These are phyloP conservation scores for Cordia subcordata DNA, from an alignment of 257 asterid species.

Conservation along the genomic window DNA sequence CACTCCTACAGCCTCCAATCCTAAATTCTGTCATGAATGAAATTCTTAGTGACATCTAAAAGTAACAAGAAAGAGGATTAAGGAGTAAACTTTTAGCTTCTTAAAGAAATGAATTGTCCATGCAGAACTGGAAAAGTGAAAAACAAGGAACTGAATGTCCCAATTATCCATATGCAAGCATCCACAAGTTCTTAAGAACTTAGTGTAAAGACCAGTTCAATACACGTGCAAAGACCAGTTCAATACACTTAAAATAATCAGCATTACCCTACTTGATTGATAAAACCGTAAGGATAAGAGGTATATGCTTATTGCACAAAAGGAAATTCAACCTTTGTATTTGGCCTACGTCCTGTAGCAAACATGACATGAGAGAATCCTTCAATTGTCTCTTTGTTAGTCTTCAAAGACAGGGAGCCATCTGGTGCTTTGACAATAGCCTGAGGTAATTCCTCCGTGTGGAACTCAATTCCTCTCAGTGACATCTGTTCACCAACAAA, in stretches of 20 bases:
- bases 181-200: not conserved
- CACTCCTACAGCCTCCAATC: conserved; percentile 81
- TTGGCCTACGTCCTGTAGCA: conserved; percentile 91
- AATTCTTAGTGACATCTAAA: no score
- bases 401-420: conserved; percentile 73
- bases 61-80: not conserved
- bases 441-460: conserved; percentile 80
- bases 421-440: conserved; percentile 72
- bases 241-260: no score
- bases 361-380: conserved; percentile 94
- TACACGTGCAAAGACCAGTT: no score
- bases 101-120: conserved; percentile 5
- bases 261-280: no score
- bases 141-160: not conserved
- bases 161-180: not conserved
- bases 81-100: not conserved
- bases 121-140: conserved; percentile 4
- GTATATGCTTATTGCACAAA: no score
- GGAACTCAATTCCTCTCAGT: conserved; percentile 78
- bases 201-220: no score
- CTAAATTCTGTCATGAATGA: conserved; percentile 60
- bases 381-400: conserved; percentile 78
- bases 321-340: conserved; percentile 54
- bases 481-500: conserved; percentile 94
- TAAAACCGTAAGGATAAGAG: not conserved